Evolutionary conservation across 2,329 filamentous ascomycete genomes (phyloP).

Genomic region (Hymenoscyphus infarciens): DNA sequence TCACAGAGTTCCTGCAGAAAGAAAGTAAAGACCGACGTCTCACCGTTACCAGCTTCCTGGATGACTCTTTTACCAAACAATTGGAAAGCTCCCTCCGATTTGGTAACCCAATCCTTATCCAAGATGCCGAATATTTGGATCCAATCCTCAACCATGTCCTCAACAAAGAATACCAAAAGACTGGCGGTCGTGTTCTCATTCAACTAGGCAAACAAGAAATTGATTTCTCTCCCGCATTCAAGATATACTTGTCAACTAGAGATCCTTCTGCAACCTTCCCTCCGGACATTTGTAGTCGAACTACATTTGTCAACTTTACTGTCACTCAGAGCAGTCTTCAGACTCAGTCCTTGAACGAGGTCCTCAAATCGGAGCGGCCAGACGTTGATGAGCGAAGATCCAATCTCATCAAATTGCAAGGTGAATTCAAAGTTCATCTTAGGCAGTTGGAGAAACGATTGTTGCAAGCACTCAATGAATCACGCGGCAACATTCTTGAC

Average conservation of each 20-base stretch:
- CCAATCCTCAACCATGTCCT: constrained; percentile 97
- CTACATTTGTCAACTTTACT: constrained; percentile 98
- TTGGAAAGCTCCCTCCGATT: constrained; percentile 95
- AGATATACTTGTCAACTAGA: constrained; percentile 88
- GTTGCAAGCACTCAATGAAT: constrained; percentile 93
- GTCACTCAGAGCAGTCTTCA: constrained; percentile 98
- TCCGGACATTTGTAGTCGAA: constrained; percentile 95
- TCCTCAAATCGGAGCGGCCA: constrained; percentile 93
- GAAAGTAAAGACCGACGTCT: constrained; percentile 91
- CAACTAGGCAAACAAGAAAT: constrained; percentile 99
- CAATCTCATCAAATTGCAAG: constrained; percentile 97
- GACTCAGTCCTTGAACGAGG: constrained; percentile 95
- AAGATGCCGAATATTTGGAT: constrained; percentile 95
- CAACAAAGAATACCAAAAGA: constrained; percentile 99
- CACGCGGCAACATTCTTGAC: constrained; percentile 94
- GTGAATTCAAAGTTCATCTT: constrained; percentile 98
- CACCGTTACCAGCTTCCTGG: constrained; percentile 95
- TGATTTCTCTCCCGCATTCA: constrained; percentile 96
- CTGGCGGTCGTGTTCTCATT: constrained; percentile 94
- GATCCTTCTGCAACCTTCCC: constrained; percentile 95
- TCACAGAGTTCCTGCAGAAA: constrained; percentile 91
- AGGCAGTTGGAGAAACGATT: constrained; percentile 92
- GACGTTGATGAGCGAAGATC: constrained; percentile 95
- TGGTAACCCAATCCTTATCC: constrained; percentile 96
- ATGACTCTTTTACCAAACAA: constrained; percentile 97